These are phyloP conservation scores for Salix arbutifolia DNA, from an alignment of 345 rosid genomes.

Conservation along the genomic window DNA sequence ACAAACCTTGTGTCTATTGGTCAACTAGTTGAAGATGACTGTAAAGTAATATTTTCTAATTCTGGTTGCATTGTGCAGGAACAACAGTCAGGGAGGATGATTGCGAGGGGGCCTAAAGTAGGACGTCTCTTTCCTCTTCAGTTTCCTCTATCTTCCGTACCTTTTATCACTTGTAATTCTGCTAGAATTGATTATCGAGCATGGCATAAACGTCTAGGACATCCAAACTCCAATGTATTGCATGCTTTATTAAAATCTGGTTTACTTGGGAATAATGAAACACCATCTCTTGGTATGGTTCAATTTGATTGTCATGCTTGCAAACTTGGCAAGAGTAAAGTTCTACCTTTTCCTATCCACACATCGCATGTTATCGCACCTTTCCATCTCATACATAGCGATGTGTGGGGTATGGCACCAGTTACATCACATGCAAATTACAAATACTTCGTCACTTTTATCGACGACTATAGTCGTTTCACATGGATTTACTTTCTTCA, in stretches of 20 bases:
- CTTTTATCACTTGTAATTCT: not conserved
- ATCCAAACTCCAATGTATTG: not conserved
- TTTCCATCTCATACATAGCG: not conserved
- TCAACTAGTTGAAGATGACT: not conserved
- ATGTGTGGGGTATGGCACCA: not conserved
- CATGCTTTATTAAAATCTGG: not conserved
- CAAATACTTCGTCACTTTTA: not conserved
- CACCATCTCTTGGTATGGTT: not conserved
- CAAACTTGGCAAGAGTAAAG: not conserved
- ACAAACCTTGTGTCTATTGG: not conserved
- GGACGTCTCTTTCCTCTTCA: not conserved
- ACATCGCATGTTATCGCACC: not conserved
- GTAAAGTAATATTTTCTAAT: not conserved
- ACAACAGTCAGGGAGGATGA: constrained; percentile 1
- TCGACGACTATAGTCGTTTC: not conserved
- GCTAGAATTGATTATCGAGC: no score
- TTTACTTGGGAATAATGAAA: not conserved
- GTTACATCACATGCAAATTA: not conserved
- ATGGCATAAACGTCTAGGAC: not conserved
- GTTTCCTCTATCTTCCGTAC: not conserved
- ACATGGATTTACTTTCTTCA: not conserved
- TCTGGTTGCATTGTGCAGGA: not conserved
- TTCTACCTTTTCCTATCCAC: not conserved
- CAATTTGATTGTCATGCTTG: not conserved
- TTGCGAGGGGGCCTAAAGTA: not conserved